These are phyloP conservation scores for Medakamo hakoo DNA, from an alignment of 139 green algal genomes.

Conservation along the genomic window DNA sequence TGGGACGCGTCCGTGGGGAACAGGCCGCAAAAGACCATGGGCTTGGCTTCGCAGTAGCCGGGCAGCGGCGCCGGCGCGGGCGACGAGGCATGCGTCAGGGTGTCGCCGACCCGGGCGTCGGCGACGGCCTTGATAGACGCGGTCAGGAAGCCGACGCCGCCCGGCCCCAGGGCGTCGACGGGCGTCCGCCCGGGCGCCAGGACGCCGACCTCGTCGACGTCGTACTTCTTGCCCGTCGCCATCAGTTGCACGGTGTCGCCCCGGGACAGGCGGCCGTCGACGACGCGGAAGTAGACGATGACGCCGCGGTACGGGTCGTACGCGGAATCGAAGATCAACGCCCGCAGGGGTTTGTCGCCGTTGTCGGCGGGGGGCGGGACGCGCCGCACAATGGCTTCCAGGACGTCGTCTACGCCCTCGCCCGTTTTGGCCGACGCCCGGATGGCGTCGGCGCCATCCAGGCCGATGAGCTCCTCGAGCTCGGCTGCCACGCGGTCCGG, in stretches of 20 bases:
- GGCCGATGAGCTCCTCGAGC: constrained; percentile 51
- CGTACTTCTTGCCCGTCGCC: constrained; percentile 27
- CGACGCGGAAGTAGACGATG: constrained; percentile 50
- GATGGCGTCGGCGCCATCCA: constrained; percentile 26
- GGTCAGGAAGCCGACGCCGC: constrained; percentile 75
- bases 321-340: constrained; percentile 81
- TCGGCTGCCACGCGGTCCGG: constrained; percentile 40
- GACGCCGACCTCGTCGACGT: constrained; percentile 56
- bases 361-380: constrained; percentile 29
- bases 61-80: constrained; percentile 22
- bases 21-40: constrained; percentile 77
- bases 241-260: too few relatives aligned
- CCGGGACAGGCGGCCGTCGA: constrained; percentile 46
- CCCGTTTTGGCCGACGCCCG: constrained; percentile 55
- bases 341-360: constrained; percentile 21
- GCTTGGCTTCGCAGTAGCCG: constrained; percentile 59
- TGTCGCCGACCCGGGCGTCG: constrained; percentile 63
- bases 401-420: constrained; percentile 16
- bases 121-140: constrained; percentile 64
- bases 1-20: constrained; percentile 43
- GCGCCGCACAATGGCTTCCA: constrained; percentile 56
- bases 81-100: constrained; percentile 4
- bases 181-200: constrained; percentile 39
- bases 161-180: constrained; percentile 40
- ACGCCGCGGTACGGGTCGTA: constrained; percentile 70